Conservation (phyloP, 306 rosid species). For the Chamaecrista fasciculata region DNA sequence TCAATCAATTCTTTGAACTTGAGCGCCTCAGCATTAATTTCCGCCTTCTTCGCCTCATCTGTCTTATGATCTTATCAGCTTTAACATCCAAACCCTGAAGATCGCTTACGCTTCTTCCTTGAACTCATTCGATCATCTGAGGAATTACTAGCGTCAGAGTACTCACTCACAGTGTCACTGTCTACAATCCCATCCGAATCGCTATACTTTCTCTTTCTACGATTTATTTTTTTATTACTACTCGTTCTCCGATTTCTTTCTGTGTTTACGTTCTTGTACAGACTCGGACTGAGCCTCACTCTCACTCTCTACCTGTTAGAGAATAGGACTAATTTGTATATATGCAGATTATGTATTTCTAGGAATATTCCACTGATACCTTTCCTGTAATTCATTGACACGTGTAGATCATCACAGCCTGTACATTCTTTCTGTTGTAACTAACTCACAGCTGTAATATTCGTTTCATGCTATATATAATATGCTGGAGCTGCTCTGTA, state of each 20-base stretch:
- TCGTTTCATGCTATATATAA: too few species aligned
- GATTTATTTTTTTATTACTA: constrained; percentile 8
- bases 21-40: constrained; percentile 52
- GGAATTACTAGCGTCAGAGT: constrained; percentile 36
- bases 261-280: constrained; percentile 44
- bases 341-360: too few species aligned
- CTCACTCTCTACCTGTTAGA: neutral
- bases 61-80: constrained; percentile 32
- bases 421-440: too few species aligned
- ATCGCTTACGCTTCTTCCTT: too few species aligned
- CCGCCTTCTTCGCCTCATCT: constrained; percentile 42
- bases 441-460: too few species aligned
- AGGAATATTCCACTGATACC: too few species aligned
- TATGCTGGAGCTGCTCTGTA: too few species aligned
- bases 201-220: constrained; percentile 43
- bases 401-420: too few species aligned
- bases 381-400: too few species aligned
- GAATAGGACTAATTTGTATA: too few species aligned
- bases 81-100: constrained; percentile 47
- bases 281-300: constrained; percentile 42
- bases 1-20: constrained; percentile 63
- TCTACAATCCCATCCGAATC: constrained; percentile 49
- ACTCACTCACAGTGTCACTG: constrained; percentile 35
- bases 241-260: constrained; percentile 41
- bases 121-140: too few species aligned